phyloP scores from a whole-genome alignment of 345 rosid genomes.

The Lagerstroemia speciosa region DNA sequence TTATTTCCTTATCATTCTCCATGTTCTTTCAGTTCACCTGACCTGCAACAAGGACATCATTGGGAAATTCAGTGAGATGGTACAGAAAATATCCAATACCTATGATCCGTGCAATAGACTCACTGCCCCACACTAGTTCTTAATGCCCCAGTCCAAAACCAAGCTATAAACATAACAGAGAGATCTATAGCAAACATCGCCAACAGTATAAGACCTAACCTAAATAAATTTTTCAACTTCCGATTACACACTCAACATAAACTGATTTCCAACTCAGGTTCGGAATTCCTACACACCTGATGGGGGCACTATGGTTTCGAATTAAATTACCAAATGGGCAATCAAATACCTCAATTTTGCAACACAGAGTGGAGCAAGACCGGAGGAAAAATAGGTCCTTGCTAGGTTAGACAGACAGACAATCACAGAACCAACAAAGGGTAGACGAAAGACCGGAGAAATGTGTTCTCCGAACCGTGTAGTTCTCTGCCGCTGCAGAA shows the following conservation, averaged over 20 bases:
- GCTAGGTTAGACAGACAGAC: neutral
- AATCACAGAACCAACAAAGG: neutral
- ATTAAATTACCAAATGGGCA: neutral
- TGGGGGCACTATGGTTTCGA: neutral
- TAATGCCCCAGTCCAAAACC: neutral
- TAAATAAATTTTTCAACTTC: neutral
- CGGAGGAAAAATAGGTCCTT: neutral
- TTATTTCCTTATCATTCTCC: slow-evolving; percentile 3
- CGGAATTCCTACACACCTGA: neutral
- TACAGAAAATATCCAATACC: neutral
- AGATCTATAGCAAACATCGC: neutral
- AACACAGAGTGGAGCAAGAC: neutral
- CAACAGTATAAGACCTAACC: neutral
- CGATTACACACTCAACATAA: neutral
- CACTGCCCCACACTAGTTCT: neutral
- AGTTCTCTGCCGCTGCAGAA: neutral
- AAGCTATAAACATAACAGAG: neutral
- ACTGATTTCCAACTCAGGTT: neutral
- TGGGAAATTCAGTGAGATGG: neutral
- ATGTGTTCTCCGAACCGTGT: neutral
- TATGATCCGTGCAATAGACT: neutral
- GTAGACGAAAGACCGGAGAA: neutral
- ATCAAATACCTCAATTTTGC: neutral
- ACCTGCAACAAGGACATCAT: neutral
- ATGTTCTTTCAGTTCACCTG: neutral